Percentiles rank a stretch among this genome's conserved stretches.
phyloP scores from a whole-genome alignment of 2,329 filamentous ascomycete genomes.

The Fusarium buxicola region DNA sequence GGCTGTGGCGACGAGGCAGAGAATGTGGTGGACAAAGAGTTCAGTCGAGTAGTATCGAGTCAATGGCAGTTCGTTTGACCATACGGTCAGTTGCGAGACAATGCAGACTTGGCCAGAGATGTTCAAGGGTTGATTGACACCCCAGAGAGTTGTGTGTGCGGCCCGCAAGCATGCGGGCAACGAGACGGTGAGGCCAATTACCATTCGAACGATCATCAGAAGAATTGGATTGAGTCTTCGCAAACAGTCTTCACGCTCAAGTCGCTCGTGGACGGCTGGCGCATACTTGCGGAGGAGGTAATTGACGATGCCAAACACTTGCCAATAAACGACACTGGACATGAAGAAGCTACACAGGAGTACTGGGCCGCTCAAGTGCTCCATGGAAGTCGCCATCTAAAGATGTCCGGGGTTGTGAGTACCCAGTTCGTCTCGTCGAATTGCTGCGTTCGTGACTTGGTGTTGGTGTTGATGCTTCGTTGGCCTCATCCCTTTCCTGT shows the following conservation, averaged over 20 bases:
- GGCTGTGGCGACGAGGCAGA: constrained; percentile 38
- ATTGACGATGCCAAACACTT: constrained; percentile 22
- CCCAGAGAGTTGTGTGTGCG: constrained; percentile 37
- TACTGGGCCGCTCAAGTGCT: constrained; percentile 25
- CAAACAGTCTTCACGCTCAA: constrained; percentile 20
- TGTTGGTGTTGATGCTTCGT: too few species aligned
- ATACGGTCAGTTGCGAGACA: constrained; percentile 40
- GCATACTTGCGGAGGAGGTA: constrained; percentile 17
- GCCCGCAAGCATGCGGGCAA: constrained; percentile 37
- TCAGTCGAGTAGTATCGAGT: constrained; percentile 30
- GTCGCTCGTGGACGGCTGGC: constrained; percentile 26
- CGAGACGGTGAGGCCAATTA: constrained; percentile 46
- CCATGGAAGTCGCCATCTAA: constrained; percentile 3
- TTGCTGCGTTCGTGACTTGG: too few species aligned
- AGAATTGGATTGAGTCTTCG: constrained; percentile 35
- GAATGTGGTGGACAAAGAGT: constrained; percentile 43
- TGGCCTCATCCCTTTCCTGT: too few species aligned
- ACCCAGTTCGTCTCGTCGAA: too few species aligned
- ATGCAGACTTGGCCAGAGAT: constrained; percentile 39
- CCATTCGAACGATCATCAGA: constrained; percentile 29
- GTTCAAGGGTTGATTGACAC: constrained; percentile 34
- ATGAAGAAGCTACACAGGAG: constrained; percentile 36
- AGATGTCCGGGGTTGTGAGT: too few species aligned
- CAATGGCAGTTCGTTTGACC: constrained; percentile 38
- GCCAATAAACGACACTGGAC: constrained; percentile 39